Conservation (phyloP, 2,329 filamentous ascomycete genomes). For the Westerdykella sp. region DNA sequence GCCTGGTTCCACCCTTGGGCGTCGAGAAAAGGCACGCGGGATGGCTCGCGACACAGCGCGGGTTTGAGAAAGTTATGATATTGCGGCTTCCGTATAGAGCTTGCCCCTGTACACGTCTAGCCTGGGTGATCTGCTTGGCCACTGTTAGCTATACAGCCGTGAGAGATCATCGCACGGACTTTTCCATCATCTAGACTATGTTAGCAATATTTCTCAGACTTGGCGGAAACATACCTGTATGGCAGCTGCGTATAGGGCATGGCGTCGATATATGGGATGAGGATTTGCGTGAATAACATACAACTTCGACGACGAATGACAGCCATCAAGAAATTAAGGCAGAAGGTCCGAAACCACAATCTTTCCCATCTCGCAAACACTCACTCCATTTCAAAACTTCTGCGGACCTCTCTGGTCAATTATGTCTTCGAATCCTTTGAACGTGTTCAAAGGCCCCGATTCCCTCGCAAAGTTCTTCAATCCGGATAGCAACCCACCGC, state of each 20-base stretch:
- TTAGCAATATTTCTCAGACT: too few species aligned
- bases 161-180: too few species aligned
- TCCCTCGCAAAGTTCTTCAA: slow-evolving; percentile 55
- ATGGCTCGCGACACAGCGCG: slow-evolving; percentile 1
- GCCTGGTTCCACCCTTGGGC: too few species aligned
- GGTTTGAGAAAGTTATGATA: slow-evolving; percentile 2
- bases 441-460: slow-evolving; percentile 54
- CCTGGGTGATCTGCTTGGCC: too few species aligned
- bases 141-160: too few species aligned
- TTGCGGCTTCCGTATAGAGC: background rate
- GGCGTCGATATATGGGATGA: too few species aligned
- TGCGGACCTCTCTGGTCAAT: background rate
- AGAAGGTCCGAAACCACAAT: background rate
- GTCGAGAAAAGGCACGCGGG: background rate
- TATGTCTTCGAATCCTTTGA: slow-evolving; percentile 34
- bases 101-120: too few species aligned
- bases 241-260: too few species aligned
- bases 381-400: background rate
- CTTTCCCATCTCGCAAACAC: background rate
- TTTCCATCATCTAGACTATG: too few species aligned
- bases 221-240: too few species aligned
- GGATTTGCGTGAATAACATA: too few species aligned
- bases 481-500: slow-evolving; percentile 51
- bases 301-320: background rate
- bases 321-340: background rate